Percentiles rank a stretch among this genome's conserved stretches.
phyloP scores from a whole-genome alignment of 1,284 basidiomycete species.

The Apiotrichum montevideense region DNA sequence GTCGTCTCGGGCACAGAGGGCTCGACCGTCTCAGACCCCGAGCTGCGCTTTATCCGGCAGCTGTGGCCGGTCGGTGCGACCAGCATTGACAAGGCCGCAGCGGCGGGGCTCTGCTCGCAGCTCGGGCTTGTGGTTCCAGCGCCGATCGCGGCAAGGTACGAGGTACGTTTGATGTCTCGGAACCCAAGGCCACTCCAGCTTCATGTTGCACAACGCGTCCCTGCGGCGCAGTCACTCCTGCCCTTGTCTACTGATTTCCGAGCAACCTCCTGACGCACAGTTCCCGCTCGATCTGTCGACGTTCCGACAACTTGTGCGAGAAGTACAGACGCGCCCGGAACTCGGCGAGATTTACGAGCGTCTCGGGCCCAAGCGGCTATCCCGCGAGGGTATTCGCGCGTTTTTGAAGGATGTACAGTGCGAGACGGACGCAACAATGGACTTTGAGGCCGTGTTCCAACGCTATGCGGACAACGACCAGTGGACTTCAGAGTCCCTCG shows the following conservation, averaged over 20 bases:
- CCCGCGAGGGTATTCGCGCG: slow-evolving; percentile 54
- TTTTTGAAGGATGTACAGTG: slow-evolving; percentile 67
- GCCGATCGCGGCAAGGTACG: slow-evolving; percentile 2
- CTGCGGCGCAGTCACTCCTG: too few species aligned
- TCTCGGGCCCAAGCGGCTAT: slow-evolving; percentile 2
- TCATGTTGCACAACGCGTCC: background rate
- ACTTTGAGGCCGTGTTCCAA: slow-evolving; percentile 11
- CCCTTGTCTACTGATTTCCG: too few species aligned
- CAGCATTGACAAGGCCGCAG: slow-evolving; percentile 27
- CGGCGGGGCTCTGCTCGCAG: slow-evolving; percentile 63
- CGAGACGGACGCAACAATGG: slow-evolving; percentile 44
- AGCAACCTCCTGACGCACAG: slow-evolving; percentile 9
- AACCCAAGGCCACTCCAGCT: background rate
- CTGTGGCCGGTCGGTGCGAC: slow-evolving; percentile 39
- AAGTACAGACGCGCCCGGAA: slow-evolving; percentile 76
- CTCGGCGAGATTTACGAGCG: slow-evolving; percentile 60
- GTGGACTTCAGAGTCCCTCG: slow-evolving; percentile 49
- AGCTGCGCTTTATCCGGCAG: slow-evolving; percentile 40
- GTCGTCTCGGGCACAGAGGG: slow-evolving; percentile 28
- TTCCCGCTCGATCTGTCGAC: slow-evolving; percentile 65
- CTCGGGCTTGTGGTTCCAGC: slow-evolving; percentile 32
- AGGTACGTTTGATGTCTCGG: background rate
- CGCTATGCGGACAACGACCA: background rate
- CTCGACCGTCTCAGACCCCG: slow-evolving; percentile 34
- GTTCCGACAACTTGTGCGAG: slow-evolving; percentile 78